Evolutionary conservation across 805 yeast genomes (phyloP), one percentile per base, ranked within the genome.

Genomic region (Hanseniaspora opuntiae): DNA sequence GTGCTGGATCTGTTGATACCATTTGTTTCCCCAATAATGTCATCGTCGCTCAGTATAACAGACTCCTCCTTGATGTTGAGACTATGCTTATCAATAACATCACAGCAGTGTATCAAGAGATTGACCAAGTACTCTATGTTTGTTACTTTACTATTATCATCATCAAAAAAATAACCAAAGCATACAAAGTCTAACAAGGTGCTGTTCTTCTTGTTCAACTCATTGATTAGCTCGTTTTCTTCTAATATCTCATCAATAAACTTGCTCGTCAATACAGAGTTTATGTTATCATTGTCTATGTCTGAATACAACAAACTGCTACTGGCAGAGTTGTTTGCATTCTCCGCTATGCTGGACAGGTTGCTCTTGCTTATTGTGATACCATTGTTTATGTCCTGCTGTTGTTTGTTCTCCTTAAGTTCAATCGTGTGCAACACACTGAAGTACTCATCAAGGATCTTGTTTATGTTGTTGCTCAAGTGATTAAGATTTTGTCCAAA

Each of bases 131-230:
- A 66, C 47, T 65, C 67, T 14, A 65, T 57, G 51, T 65, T 60
- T 25, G 59, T 58, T 7, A 64, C 58, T 45, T 61, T 62, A 25
- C 25, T 52, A 11, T 24, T 33, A 12, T 28, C 38, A 25, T 22
- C 12, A 28, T 55, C 59, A 58, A 59, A 67, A 52, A 69, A 66
- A 57, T 69, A 71, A 0, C 75, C 75, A 54, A 71, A 65, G 56
- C 80, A 73, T 32, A 79, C 65, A 54, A 79, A 69, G 60, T 79
- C 84, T 16, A 79, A 45, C 37, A 67, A 54, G 16, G 60, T 61
- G 53, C 67, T 68, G 56, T 71, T 71, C 58, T 70, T 71, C 22
- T 64, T 63, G 36, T 67, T 62, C 45, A 73, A 55, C 52, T 63
- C 66, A 49, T 61, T 67, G 46, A 72, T 58, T n/a, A 73, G 58